These are phyloP conservation scores for Podaxis pistillaris DNA, from an alignment of 768 basidiomycete species.

Conservation along the genomic window DNA sequence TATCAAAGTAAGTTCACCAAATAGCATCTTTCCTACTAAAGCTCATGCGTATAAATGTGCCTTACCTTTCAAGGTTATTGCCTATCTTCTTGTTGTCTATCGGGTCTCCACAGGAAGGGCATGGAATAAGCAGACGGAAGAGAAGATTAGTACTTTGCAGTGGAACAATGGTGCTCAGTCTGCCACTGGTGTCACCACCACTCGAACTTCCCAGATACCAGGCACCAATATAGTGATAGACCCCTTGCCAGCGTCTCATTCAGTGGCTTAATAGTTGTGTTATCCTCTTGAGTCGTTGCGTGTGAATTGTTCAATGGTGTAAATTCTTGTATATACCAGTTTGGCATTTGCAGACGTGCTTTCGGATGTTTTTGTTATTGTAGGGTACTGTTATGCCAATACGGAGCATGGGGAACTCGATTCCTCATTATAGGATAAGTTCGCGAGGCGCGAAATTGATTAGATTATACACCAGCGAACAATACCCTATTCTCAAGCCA, in stretches of 20 bases:
- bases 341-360: no score
- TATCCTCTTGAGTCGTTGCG: not conserved
- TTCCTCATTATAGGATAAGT: no score
- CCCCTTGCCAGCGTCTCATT: not conserved
- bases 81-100: slow-evolving; percentile 5
- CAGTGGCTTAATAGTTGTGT: not conserved
- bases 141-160: not conserved
- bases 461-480: no score
- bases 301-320: no score
- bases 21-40: not conserved
- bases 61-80: not conserved
- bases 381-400: no score
- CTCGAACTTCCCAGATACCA: not conserved
- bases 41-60: not conserved
- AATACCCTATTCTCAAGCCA: no score
- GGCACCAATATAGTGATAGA: not conserved
- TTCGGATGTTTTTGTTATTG: no score
- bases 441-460: no score
- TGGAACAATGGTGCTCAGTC: not conserved
- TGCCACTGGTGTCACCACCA: not conserved
- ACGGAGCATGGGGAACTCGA: no score
- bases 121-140: not conserved
- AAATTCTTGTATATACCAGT: no score
- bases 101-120: not conserved
- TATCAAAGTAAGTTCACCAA: not conserved